phyloP scores from a whole-genome alignment of 1,284 basidiomycete genomes.

The Trametes polyzona region DNA sequence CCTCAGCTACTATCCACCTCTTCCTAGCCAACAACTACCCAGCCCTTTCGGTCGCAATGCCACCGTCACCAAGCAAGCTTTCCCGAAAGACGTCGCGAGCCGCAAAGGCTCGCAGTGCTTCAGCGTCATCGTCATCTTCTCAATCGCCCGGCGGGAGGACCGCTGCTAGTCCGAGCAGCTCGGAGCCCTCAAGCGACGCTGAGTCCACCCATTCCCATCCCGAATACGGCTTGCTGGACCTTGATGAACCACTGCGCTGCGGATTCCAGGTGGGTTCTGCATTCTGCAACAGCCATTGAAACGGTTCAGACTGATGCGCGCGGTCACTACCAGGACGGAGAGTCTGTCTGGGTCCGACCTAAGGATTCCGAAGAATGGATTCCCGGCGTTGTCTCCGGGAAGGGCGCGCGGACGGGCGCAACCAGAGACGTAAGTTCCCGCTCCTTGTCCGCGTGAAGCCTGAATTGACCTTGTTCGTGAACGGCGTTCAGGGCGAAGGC shows the following conservation, averaged over 20 bases:
- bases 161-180: not conserved
- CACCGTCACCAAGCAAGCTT: not conserved
- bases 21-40: not conserved
- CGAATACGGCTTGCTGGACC: constrained; percentile 19
- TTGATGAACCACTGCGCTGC: constrained; percentile 25
- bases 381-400: constrained; percentile 17
- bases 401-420: constrained; percentile 14
- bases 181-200: constrained; percentile 9
- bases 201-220: constrained; percentile 11
- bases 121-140: not conserved
- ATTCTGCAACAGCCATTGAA: not conserved
- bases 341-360: constrained; percentile 21
- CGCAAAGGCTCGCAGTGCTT: not conserved
- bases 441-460: not conserved
- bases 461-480: not conserved
- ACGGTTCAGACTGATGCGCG: not conserved
- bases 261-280: constrained; percentile 17
- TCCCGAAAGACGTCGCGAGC: not conserved
- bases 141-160: not conserved
- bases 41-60: not conserved
- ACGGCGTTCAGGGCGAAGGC: constrained; percentile 43
- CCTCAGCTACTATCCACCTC: too few species aligned
- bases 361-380: constrained; percentile 21
- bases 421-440: constrained; percentile 18
- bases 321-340: constrained; percentile 14